A percentile compares a stretch with the other conserved stretches of the same genome.
Conservation (phyloP, 2,329 filamentous ascomycete species). For the Coniochaeta pulveracea region DNA sequence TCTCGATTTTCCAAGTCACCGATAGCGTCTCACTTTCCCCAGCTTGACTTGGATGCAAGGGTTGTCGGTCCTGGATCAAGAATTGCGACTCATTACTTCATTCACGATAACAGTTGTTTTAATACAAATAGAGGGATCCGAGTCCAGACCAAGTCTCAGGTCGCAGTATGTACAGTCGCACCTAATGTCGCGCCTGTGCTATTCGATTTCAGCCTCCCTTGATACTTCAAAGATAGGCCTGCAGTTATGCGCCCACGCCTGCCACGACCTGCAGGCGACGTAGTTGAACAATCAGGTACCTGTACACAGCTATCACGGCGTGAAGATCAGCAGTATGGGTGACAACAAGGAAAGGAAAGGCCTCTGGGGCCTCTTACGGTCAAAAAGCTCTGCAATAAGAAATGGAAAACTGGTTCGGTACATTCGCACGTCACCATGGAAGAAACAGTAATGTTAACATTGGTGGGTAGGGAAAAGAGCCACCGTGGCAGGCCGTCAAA, state of each 20-base stretch:
- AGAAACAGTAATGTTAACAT: conserved; percentile 7
- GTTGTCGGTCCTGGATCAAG: no score
- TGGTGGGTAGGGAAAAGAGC: conserved; percentile 20
- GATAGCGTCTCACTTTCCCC: no score
- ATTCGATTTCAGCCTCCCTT: background rate
- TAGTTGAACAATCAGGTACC: background rate
- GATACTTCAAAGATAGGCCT: background rate
- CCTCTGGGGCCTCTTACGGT: conserved; percentile 39
- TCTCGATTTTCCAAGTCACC: no score
- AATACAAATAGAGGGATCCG: no score
- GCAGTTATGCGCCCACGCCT: background rate
- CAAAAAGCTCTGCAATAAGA: conserved; percentile 28
- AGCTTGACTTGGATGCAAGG: no score
- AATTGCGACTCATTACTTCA: no score
- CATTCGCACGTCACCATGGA: conserved; percentile 16
- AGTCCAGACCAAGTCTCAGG: no score
- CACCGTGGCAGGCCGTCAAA: no score
- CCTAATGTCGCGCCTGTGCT: conserved; percentile 1
- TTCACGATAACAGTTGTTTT: no score
- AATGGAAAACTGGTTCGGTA: conserved; percentile 22
- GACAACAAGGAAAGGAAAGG: conserved; percentile 27
- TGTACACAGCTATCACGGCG: no score
- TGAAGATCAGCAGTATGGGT: conserved; percentile 11
- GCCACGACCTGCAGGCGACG: background rate
- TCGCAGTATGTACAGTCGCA: no score